Base-by-base conservation (phyloP, 2,329 filamentous ascomycete species). In the Albophoma yamanashiensis region DNA sequence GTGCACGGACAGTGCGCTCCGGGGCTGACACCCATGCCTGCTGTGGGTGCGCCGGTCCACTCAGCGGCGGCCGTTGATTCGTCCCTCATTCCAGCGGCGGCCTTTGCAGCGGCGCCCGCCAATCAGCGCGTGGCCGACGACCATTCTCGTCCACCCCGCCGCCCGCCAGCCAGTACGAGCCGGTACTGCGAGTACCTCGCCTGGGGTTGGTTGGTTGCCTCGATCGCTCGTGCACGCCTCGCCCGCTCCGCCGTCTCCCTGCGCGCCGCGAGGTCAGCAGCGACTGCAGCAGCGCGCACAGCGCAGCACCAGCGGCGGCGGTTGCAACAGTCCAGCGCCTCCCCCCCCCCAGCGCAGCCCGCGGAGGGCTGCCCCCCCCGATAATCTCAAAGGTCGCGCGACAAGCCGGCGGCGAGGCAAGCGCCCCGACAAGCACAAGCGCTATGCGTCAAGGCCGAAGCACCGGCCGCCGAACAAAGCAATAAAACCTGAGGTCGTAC, bases 401-500 rank as follows among this genome's bases (percentile, higher is more conserved):
- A 55, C 57, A 36, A 14, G 3, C 27, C 15, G 22, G 31, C 12
- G 22, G 25, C 59, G 57, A 15, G 22, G 25, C 59, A 60, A 55
- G 59, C 47, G 59, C 59, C 59, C 59, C 59, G 56, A 55, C 47
- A 55, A 57, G 59, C 56, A 60, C 60, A 63, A 57, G 61, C 58
- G 57, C 62, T 57, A 59, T 61, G 61, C 61, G 59, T 56, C 57
- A 56, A 59, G 59, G 61, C 59, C 59, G 59, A 59, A 58, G 61
- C 42, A 55, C 27, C 55, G 22, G 57, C 56, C 59, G 61, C 59
- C 59, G 45, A 59, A 59, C 53, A 60, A 58, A 59, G 58, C 57
- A 62, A 62, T 61, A 58, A 61, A 60, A 61, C 58, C 60, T 56
- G 58, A 57, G 50, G 52, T 59, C 58, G 60, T 58, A 56, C 55